phyloP scores from a whole-genome alignment of 495 filamentous ascomycete species.

The Aspergillus mulundensis region DNA sequence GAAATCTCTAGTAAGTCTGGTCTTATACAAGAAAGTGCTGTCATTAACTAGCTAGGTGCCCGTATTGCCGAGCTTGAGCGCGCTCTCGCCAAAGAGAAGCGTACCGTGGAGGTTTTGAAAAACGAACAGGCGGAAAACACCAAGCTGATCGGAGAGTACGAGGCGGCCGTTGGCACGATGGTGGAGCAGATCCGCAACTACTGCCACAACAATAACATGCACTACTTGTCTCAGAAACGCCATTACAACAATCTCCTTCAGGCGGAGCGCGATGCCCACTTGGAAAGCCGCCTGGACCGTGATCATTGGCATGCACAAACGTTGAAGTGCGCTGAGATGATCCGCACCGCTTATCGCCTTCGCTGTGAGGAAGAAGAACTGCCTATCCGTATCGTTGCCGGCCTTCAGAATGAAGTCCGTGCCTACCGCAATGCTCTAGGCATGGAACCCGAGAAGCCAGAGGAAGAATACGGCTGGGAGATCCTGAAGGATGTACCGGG shows the following conservation, averaged over 20 bases:
- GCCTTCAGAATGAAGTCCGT: constrained; percentile 53
- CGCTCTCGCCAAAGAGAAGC: constrained; percentile 48
- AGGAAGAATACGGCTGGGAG: constrained; percentile 53
- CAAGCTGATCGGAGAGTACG: constrained; percentile 56
- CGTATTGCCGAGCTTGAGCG: constrained; percentile 50
- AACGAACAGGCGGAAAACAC: constrained; percentile 49
- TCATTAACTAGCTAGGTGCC: constrained; percentile 30
- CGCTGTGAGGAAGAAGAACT: constrained; percentile 48
- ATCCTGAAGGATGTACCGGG: constrained; percentile 44
- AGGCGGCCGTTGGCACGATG: constrained; percentile 50
- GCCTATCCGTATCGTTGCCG: constrained; percentile 45
- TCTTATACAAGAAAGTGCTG: neutral
- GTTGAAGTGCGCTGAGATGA: constrained; percentile 50
- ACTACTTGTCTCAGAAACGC: constrained; percentile 51
- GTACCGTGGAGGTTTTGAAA: constrained; percentile 42
- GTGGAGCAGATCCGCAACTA: constrained; percentile 61
- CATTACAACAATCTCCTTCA: constrained; percentile 59
- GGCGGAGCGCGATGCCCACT: constrained; percentile 51
- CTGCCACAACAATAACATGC: constrained; percentile 57
- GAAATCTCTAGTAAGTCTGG: constrained; percentile 40
- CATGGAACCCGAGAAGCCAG: constrained; percentile 49
- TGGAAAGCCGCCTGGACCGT: constrained; percentile 58
- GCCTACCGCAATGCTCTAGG: constrained; percentile 50
- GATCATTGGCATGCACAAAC: constrained; percentile 60
- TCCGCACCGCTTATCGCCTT: constrained; percentile 47